Evolutionary conservation across 768 basidiomycete species (phyloP).

Genomic region (Auriscalpium vulgare): DNA sequence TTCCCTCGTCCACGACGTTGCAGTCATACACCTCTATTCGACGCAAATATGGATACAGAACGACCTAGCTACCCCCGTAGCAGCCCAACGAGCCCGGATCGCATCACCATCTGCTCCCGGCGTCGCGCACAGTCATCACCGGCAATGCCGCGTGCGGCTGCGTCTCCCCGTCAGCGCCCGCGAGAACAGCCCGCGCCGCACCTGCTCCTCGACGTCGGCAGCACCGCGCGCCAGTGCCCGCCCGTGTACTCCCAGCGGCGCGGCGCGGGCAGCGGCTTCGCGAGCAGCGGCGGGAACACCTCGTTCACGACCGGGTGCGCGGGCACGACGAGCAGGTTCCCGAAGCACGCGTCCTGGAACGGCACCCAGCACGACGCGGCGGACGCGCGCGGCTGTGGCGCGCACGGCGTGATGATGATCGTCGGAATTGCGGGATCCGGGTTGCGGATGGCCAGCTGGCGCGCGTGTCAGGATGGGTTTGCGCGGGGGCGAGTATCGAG

Average conservation of each 20-base stretch:
- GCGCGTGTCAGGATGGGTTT: not conserved
- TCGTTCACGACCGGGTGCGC: slow-evolving; percentile 38
- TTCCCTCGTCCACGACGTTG: too few relatives aligned
- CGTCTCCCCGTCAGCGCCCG: slow-evolving; percentile 14
- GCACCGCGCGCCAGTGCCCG: slow-evolving; percentile 47
- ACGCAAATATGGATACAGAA: too few relatives aligned
- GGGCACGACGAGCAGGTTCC: slow-evolving; percentile 42
- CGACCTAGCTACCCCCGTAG: too few relatives aligned
- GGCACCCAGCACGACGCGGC: slow-evolving; percentile 36
- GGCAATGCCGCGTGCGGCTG: not conserved
- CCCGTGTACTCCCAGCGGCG: slow-evolving; percentile 40
- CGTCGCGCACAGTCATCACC: not conserved
- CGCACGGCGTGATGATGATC: slow-evolving; percentile 45
- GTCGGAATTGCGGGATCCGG: slow-evolving; percentile 31
- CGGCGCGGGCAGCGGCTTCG: slow-evolving; percentile 21
- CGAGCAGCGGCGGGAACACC: slow-evolving; percentile 36
- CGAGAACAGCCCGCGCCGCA: slow-evolving; percentile 35
- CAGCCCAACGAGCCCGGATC: too few relatives aligned
- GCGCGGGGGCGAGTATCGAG: too few relatives aligned
- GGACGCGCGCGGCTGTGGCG: slow-evolving; percentile 28
- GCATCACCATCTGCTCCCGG: not conserved
- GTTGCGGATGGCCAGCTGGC: not conserved
- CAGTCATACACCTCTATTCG: too few relatives aligned
- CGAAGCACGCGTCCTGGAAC: slow-evolving; percentile 47
- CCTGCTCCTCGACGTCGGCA: slow-evolving; percentile 44